Evolutionary conservation across 2,329 filamentous ascomycete genomes (phyloP).

Genomic region (Ceratocystis albifundus): DNA sequence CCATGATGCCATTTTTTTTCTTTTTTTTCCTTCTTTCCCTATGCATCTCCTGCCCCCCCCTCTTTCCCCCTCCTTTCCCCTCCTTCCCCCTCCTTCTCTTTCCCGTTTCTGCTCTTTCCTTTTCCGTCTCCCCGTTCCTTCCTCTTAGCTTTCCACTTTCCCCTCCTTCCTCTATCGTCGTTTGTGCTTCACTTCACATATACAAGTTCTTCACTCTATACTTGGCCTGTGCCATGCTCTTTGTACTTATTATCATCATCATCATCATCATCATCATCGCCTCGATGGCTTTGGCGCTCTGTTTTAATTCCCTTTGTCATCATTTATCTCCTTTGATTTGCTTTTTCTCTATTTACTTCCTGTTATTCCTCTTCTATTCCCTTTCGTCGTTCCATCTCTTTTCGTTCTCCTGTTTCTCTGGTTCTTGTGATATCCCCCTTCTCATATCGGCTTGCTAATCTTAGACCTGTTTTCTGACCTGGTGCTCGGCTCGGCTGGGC

Average conservation of each 20-base stretch:
- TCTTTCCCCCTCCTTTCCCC: background rate
- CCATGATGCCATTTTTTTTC: background rate
- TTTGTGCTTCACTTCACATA: background rate
- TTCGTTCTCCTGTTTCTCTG: background rate
- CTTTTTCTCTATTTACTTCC: too few species aligned
- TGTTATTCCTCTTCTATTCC: too few species aligned
- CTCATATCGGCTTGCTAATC: background rate
- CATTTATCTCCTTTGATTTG: too few species aligned
- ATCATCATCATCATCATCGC: background rate
- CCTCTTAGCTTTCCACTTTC: background rate
- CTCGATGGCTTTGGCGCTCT: slow-evolving; percentile 1
- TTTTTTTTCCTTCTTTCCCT: background rate
- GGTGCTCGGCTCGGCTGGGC: background rate
- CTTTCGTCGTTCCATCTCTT: too few species aligned
- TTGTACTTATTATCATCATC: background rate
- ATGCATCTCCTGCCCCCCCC: background rate
- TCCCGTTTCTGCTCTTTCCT: background rate
- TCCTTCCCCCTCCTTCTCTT: background rate
- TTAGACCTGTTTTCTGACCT: background rate
- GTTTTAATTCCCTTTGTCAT: background rate
- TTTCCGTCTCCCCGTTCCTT: background rate
- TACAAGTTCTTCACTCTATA: background rate
- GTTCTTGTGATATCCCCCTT: background rate
- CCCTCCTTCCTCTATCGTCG: background rate
- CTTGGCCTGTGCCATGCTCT: background rate